Percentiles rank a stretch among this genome's conserved stretches.
Conservation (phyloP, 2,329 filamentous ascomycete species). For the Didymella pomorum region DNA sequence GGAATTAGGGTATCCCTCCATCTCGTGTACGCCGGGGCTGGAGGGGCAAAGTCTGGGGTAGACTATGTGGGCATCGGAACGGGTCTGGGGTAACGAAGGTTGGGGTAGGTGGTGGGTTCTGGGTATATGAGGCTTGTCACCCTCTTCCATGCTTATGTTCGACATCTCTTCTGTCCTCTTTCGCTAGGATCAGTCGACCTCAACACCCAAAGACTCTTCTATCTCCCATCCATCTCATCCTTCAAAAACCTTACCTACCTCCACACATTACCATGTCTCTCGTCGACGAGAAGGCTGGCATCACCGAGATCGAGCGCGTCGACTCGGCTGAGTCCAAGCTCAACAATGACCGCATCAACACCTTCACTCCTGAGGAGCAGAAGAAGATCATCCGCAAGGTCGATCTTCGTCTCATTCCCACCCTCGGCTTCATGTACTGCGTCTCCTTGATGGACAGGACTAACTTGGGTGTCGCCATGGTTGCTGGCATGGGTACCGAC, state of each 20-base stretch:
- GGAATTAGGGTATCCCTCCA: constrained; percentile 7
- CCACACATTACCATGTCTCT: constrained; percentile 20
- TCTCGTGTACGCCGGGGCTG: constrained; percentile 4
- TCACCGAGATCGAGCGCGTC: constrained; percentile 28
- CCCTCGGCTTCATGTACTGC: constrained; percentile 52
- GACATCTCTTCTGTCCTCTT: constrained; percentile 22
- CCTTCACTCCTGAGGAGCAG: constrained; percentile 34
- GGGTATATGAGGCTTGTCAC: constrained; percentile 21
- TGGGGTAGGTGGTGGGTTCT: constrained; percentile 3
- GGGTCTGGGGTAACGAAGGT: constrained; percentile 14
- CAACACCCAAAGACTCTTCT: not conserved
- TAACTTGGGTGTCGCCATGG: constrained; percentile 50
- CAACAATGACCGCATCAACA: constrained; percentile 29
- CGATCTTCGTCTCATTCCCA: constrained; percentile 52
- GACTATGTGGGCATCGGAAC: constrained; percentile 16
- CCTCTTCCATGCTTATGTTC: constrained; percentile 15
- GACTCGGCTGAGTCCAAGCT: constrained; percentile 23
- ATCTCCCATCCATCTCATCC: not conserved
- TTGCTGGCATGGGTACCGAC: constrained; percentile 43
- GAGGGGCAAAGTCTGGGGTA: constrained; percentile 18
- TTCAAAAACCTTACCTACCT: not conserved
- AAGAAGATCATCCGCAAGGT: constrained; percentile 39
- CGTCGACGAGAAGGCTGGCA: constrained; percentile 32
- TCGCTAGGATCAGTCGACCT: constrained; percentile 19
- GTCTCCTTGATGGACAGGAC: constrained; percentile 51